phyloP scores from a whole-genome alignment of 495 filamentous ascomycete genomes.

The Neurospora tetraspora region DNA sequence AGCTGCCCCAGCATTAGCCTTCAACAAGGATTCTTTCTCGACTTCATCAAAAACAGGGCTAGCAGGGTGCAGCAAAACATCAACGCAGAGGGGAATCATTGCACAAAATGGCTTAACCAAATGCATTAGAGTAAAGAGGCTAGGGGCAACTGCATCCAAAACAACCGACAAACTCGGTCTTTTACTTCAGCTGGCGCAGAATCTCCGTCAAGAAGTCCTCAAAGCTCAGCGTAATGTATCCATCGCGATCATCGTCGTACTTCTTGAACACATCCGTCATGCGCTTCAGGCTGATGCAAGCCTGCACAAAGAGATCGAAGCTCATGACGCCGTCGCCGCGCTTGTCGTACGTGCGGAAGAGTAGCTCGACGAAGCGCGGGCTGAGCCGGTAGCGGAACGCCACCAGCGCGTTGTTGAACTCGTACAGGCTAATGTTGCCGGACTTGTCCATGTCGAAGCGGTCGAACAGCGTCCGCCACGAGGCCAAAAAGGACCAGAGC shows the following conservation, averaged over 20 bases:
- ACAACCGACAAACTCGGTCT: neutral
- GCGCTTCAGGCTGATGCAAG: constrained; percentile 87
- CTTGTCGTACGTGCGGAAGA: constrained; percentile 62
- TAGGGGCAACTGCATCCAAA: neutral
- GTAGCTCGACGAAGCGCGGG: constrained; percentile 64
- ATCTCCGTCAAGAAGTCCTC: constrained; percentile 68
- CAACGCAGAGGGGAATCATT: neutral
- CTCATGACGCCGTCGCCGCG: constrained; percentile 59
- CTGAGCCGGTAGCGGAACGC: constrained; percentile 93
- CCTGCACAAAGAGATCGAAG: constrained; percentile 97
- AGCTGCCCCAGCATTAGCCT: neutral
- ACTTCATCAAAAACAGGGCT: neutral
- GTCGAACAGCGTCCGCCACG: constrained; percentile 91
- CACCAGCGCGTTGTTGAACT: constrained; percentile 84
- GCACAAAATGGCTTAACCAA: neutral
- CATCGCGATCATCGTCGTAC: constrained; percentile 94
- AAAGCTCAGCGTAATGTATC: constrained; percentile 76
- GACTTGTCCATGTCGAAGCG: constrained; percentile 83
- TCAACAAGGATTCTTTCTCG: neutral
- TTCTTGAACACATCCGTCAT: constrained; percentile 99
- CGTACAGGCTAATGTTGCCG: constrained; percentile 74
- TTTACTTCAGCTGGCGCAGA: constrained; percentile 37
- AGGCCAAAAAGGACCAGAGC: constrained; percentile 87
- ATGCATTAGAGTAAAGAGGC: neutral
- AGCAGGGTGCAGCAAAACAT: neutral